phyloP scores from a whole-genome alignment of 768 basidiomycete genomes.

The Mycena vitilis region DNA sequence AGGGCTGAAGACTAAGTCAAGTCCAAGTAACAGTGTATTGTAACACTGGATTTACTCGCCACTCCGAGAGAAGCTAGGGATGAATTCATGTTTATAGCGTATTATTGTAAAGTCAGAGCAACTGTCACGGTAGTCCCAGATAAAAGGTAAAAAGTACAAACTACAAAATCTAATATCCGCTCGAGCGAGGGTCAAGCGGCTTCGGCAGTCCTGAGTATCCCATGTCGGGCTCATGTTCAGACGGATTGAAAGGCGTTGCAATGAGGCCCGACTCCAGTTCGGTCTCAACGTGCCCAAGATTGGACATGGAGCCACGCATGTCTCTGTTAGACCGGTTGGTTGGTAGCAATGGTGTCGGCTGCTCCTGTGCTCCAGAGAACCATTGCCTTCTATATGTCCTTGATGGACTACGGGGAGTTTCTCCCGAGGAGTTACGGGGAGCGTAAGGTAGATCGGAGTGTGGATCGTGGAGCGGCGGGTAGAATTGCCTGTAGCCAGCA shows the following conservation, averaged over 20 bases:
- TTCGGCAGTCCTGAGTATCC: slow-evolving; percentile 26
- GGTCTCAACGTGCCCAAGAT: slow-evolving; percentile 33
- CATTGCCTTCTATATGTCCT: slow-evolving; percentile 10
- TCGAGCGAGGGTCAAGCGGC: slow-evolving; percentile 11
- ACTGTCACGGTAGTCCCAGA: slow-evolving; percentile 24
- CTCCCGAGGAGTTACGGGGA: slow-evolving; percentile 21
- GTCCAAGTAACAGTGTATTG: too few species aligned
- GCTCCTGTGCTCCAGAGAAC: slow-evolving; percentile 22
- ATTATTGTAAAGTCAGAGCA: slow-evolving; percentile 5
- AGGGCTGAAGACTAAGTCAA: too few species aligned
- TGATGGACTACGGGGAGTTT: slow-evolving; percentile 11
- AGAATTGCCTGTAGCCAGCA: slow-evolving; percentile 40
- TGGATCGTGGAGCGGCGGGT: slow-evolving; percentile 39
- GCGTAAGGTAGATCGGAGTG: slow-evolving; percentile 38
- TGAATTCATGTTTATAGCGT: not conserved
- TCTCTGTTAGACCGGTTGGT: slow-evolving; percentile 21
- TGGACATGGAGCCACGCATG: slow-evolving; percentile 23
- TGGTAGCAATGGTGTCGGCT: slow-evolving; percentile 31
- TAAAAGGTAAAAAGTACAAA: not conserved
- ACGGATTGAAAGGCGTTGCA: slow-evolving; percentile 25
- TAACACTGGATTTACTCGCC: too few species aligned
- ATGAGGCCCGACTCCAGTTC: slow-evolving; percentile 33
- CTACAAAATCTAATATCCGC: slow-evolving; percentile 12
- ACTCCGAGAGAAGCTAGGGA: not conserved
- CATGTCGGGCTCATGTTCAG: slow-evolving; percentile 18